Percentiles rank a stretch among this genome's conserved stretches.
Conservation (phyloP, 1,284 basidiomycete genomes). For the Apiotrichum montevideense region DNA sequence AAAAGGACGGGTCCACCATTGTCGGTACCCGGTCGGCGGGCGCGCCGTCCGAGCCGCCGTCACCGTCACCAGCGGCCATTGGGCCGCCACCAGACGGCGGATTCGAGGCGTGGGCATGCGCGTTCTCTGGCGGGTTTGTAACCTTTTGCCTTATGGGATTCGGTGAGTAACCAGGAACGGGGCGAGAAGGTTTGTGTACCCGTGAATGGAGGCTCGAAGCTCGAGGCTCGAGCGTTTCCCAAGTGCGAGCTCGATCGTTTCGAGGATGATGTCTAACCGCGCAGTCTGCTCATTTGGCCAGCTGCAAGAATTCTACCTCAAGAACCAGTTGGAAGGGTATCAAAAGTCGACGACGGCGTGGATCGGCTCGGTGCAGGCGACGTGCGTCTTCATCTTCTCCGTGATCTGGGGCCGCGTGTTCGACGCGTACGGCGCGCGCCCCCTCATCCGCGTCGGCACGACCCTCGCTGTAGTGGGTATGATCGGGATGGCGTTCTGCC, state of each 20-base stretch:
- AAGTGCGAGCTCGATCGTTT: background rate
- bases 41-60: background rate
- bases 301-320: constrained; percentile 35
- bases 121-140: constrained; percentile 33
- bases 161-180: constrained; percentile 22
- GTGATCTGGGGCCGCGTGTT: constrained; percentile 33
- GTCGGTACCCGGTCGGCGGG: too few species aligned
- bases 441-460: constrained; percentile 30
- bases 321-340: constrained; percentile 31
- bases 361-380: constrained; percentile 34
- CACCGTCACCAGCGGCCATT: constrained; percentile 1
- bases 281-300: constrained; percentile 41
- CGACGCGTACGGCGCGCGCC: constrained; percentile 37
- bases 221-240: too few species aligned
- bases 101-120: constrained; percentile 38
- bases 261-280: background rate
- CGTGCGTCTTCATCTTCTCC: constrained; percentile 31
- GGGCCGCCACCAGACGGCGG: constrained; percentile 44
- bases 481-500: constrained; percentile 39
- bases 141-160: constrained; percentile 43
- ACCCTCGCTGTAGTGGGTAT: constrained; percentile 28
- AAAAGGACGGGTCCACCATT: too few species aligned
- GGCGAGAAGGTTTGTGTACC: too few species aligned
- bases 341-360: constrained; percentile 37
- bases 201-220: too few species aligned